Evolutionary conservation across 2,329 filamentous ascomycete genomes (phyloP), one percentile per base, ranked within the genome.

Genomic region (Ascosphaera apis): DNA sequence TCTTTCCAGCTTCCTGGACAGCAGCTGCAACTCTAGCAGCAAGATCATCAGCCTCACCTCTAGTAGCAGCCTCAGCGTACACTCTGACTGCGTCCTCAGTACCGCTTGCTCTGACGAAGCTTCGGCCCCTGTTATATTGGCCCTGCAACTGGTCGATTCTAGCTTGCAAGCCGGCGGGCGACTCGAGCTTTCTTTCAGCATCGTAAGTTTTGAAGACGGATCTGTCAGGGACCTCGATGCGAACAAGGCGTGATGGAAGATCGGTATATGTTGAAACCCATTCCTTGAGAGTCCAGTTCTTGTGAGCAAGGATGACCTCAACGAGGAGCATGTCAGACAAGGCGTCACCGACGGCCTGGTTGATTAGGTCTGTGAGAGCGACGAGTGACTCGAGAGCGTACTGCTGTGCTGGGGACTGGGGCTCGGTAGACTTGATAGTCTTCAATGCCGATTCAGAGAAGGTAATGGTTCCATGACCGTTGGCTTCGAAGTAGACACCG

Each of bases 401-500:
- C 52, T 86, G 79, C 55, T 95, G 84, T 4, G 81, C 86, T 1
- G 88, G 86, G 0, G 82, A 91, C 55, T 91, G 76, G 4, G 88
- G 84, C 51, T 82, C 69, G 41, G 77, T 76, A 47, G 71, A 76
- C 45, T 66, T 67, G 59, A 98, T 91, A 34, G 70, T 67, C 46
- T 76, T 75, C 33, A 86, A 62, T 3, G 86, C 86, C 40, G 80
- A 73, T 39, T 77, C 70, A 1, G 81, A 91, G 65, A 98, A 98
- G 37, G 95, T 75, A 25, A 95, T 78, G 7, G 88, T 98, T 44
- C 88, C 88, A 56, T 98, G 88, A 19, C 88, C 88, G 53, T 98
- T 98, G 44, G 88, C 88, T 62, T 98, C 88, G 49, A 98, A 98
- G 62, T 98, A 98, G 36, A 95, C 82, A 39, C 88, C 88, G 37